These are phyloP conservation scores for Chytriomyces sp. DNA, from an alignment of 192 early-diverging fungal genomes.

Conservation along the genomic window DNA sequence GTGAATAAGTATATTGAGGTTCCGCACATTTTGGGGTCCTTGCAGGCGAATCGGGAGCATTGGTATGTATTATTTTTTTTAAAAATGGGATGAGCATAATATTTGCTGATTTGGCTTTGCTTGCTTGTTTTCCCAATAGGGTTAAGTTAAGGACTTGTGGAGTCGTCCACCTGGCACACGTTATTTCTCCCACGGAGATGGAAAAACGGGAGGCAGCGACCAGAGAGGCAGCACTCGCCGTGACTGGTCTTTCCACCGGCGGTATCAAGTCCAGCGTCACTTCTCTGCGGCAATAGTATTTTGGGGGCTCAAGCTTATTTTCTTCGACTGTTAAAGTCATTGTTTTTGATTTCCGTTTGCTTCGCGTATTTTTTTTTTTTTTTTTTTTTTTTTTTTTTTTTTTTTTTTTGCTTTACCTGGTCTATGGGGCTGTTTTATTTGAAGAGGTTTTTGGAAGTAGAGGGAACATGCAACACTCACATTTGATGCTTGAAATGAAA, in stretches of 20 bases:
- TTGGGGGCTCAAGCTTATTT: not conserved
- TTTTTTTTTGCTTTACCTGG: too few relatives aligned
- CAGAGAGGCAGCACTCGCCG: not conserved
- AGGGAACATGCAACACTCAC: too few relatives aligned
- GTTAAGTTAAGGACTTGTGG: slow-evolving; percentile 22
- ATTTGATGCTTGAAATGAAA: too few relatives aligned
- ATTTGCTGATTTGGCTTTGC: not conserved
- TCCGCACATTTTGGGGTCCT: slow-evolving; percentile 33
- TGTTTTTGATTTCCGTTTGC: not conserved
- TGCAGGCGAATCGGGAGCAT: slow-evolving; percentile 46
- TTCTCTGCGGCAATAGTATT: slow-evolving; percentile 5
- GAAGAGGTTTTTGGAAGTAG: too few relatives aligned
- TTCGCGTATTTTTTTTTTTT: too few relatives aligned
- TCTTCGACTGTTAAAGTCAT: not conserved
- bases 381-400: too few relatives aligned
- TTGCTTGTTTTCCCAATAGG: not conserved
- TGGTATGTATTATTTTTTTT: slow-evolving; percentile 40
- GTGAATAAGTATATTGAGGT: slow-evolving; percentile 45
- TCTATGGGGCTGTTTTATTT: too few relatives aligned
- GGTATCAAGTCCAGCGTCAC: slow-evolving; percentile 7
- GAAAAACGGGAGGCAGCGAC: slow-evolving; percentile 1
- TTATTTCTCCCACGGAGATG: slow-evolving; percentile 22
- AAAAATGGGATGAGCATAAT: too few relatives aligned
- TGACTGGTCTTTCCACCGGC: not conserved
- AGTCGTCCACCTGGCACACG: slow-evolving; percentile 12